Evolutionary conservation across 2,329 filamentous ascomycete species (phyloP), one percentile per base, ranked within the genome.

Genomic region (Paecilomyces variotii): DNA sequence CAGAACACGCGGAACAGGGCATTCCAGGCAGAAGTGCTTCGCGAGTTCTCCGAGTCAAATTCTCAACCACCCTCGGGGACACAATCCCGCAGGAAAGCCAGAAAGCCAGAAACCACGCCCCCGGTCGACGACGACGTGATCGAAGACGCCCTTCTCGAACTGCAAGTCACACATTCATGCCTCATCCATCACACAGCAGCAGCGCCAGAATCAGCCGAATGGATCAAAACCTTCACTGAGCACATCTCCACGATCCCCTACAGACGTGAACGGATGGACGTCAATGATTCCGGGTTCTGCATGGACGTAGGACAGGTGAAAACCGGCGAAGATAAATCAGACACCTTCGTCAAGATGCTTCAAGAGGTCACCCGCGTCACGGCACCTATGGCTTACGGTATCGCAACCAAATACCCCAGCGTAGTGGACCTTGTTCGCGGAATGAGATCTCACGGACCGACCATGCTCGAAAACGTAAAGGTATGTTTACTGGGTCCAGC

Each of bases 281-380:
- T 76, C 1, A 85, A 78, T 14, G 72, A 77, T 64, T 71, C 76
- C 2, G 73, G 82, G 0, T 93, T 93, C 70, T 92, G 89, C 73
- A 91, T 92, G 87, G 88, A 90, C 56, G 78, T 79, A 0, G 89
- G 89, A 0, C 89, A 93, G 72, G 87, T 93, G 50, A 84, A 84
- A 57, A 83, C 85, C 0, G 89, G 89, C 28, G 83, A 87, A 28
- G 82, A 84, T 51, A 74, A 80, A 1, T 71, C 76, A 5, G 89
- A 92, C 65, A 90, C 86, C 0, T 93, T 87, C 62, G 77, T 85
- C 52, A 84, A 84, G 63, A 90, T 93, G 88, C 75, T 94, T 55
- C 87, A 91, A 72, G 87, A 91, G 73, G 84, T 92, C 49, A 79
- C 80, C 12, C 83, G 88, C 14, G 81, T 93, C 14, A 92, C 90